Conservation (phyloP, 495 filamentous ascomycete species). For the Hyaloscypha finlandica region DNA sequence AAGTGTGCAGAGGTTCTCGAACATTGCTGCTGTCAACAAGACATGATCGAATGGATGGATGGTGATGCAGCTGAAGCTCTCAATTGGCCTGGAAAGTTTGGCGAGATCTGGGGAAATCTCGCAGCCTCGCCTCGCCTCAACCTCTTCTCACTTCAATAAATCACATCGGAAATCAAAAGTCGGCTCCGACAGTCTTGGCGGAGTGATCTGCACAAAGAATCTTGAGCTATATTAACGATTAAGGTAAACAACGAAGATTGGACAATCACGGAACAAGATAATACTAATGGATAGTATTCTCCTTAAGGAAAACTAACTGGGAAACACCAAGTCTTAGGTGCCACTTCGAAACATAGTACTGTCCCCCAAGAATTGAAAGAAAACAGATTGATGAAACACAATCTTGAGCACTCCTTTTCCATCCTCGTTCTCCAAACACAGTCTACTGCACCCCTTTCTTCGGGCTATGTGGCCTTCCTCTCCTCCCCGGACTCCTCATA, state of each 20-base stretch:
- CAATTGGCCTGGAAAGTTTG: neutral
- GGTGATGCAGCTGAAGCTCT: neutral
- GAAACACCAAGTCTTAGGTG: neutral
- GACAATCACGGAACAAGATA: neutral
- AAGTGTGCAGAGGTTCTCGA: conserved; percentile 84
- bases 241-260: neutral
- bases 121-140: neutral
- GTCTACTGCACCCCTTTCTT: neutral
- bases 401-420: neutral
- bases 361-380: neutral
- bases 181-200: too few relatives aligned
- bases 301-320: neutral
- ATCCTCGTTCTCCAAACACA: neutral
- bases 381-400: neutral
- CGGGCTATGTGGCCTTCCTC: neutral
- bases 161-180: neutral
- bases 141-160: neutral
- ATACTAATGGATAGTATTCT: conserved; percentile 4
- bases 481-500: conserved; percentile 1
- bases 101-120: neutral
- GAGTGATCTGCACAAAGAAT: too few relatives aligned
- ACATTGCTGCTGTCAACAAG: conserved; percentile 21
- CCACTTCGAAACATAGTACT: neutral
- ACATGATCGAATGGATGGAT: conserved; percentile 7
- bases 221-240: too few relatives aligned